These are phyloP conservation scores for Lachnellula subtilissima DNA, from an alignment of 2,329 filamentous ascomycete genomes.

Conservation along the genomic window DNA sequence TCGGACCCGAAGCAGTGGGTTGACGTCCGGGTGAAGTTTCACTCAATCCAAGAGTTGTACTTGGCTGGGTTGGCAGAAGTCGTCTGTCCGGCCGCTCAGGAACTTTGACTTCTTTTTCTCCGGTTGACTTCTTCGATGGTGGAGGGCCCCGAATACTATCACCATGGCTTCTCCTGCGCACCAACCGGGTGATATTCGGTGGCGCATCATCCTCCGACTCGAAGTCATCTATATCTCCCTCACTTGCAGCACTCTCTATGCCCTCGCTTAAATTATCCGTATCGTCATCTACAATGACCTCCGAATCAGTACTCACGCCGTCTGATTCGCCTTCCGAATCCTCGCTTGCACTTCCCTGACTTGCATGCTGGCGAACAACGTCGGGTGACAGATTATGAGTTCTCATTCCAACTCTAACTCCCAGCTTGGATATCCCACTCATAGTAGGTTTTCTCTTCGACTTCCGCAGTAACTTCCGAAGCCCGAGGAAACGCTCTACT, in stretches of 20 bases:
- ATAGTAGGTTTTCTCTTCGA: slow-evolving; percentile 39
- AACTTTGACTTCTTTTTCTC: slow-evolving; percentile 26
- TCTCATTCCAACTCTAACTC: slow-evolving; percentile 67
- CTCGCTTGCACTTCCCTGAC: slow-evolving; percentile 42
- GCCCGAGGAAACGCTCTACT: slow-evolving; percentile 46
- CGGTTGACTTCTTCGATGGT: slow-evolving; percentile 31
- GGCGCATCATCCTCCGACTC: slow-evolving; percentile 27
- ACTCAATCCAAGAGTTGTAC: neutral
- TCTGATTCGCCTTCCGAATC: slow-evolving; percentile 35
- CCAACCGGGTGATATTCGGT: neutral
- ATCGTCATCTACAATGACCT: slow-evolving; percentile 34
- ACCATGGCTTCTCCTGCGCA: slow-evolving; percentile 38
- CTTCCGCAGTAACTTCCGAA: slow-evolving; percentile 58
- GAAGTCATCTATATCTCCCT: slow-evolving; percentile 37
- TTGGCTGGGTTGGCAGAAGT: neutral
- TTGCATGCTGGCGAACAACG: slow-evolving; percentile 32
- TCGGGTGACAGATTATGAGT: slow-evolving; percentile 60
- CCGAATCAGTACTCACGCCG: slow-evolving; percentile 36
- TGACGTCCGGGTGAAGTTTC: neutral
- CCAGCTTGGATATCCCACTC: slow-evolving; percentile 42
- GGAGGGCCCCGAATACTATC: slow-evolving; percentile 33
- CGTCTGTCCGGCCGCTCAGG: slow-evolving; percentile 16
- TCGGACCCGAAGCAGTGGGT: slow-evolving; percentile 7
- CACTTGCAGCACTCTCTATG: slow-evolving; percentile 37
- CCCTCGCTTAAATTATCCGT: slow-evolving; percentile 28